phyloP scores from a whole-genome alignment of 495 filamentous ascomycete species.

The Cercophora sp. region DNA sequence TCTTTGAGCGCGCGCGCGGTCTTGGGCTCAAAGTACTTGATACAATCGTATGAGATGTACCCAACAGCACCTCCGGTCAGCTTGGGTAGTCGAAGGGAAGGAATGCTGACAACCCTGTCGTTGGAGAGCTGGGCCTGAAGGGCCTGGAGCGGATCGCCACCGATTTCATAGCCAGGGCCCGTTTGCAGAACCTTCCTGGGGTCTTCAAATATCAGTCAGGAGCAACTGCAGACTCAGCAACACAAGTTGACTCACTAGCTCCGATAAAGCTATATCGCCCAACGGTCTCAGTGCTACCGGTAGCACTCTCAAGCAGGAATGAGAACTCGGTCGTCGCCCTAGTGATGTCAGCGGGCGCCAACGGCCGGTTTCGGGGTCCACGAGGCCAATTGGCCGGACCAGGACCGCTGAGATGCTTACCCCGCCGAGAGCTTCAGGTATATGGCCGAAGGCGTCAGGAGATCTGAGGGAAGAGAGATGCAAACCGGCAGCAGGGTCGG shows the following conservation, averaged over 20 bases:
- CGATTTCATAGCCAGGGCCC: constrained; percentile 78
- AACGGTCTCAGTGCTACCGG: constrained; percentile 86
- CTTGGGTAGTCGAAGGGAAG: constrained; percentile 74
- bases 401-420: constrained; percentile 9
- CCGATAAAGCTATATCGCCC: constrained; percentile 94
- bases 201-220: constrained; percentile 11
- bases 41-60: constrained; percentile 96
- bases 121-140: constrained; percentile 75
- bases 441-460: constrained; percentile 84
- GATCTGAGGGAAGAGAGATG: constrained; percentile 81
- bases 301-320: constrained; percentile 93
- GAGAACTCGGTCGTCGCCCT: constrained; percentile 65
- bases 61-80: constrained; percentile 90
- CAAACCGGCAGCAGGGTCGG: constrained; percentile 83
- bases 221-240: not conserved
- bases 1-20: constrained; percentile 84
- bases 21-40: constrained; percentile 95
- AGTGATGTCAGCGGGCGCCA: constrained; percentile 28
- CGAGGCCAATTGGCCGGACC: constrained; percentile 6
- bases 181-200: constrained; percentile 84
- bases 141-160: constrained; percentile 73
- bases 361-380: no score
- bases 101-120: constrained; percentile 73
- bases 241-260: constrained; percentile 46
- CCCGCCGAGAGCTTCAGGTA: constrained; percentile 73